A percentile compares a stretch with the other conserved stretches of the same genome.
These are phyloP conservation scores for Coelastrella sp. DNA, from an alignment of 139 green algal genomes.

Conservation along the genomic window DNA sequence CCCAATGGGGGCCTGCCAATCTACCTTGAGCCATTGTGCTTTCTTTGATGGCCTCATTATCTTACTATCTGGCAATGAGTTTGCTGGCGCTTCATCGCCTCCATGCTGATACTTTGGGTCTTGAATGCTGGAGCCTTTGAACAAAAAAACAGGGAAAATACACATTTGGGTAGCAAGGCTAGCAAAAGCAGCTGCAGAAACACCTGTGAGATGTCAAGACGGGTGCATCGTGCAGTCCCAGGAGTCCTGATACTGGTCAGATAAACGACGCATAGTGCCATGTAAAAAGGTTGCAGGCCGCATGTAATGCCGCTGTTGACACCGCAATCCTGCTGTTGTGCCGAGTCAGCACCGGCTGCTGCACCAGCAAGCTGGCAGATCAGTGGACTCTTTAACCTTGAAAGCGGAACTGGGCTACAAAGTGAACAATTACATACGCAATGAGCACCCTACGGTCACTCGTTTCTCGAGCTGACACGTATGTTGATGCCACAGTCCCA, in stretches of 20 bases:
- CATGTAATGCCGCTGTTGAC: not conserved
- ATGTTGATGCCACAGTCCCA: not conserved
- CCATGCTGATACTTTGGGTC: not conserved
- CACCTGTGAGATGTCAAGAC: not conserved
- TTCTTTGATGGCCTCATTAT: slow-evolving; percentile 26
- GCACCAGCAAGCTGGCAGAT: not conserved
- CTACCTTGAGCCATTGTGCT: slow-evolving; percentile 17
- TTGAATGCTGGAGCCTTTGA: slow-evolving; percentile 25
- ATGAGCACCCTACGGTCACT: not conserved
- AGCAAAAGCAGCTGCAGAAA: not conserved
- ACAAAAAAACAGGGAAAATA: not conserved
- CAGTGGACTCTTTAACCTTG: not conserved
- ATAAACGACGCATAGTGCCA: not conserved
- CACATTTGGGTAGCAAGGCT: not conserved
- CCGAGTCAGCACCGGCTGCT: not conserved
- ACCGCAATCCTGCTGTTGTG: not conserved
- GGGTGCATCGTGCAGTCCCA: not conserved
- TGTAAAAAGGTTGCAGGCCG: not conserved
- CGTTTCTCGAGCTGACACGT: not conserved
- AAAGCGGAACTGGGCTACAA: not conserved
- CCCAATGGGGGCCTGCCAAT: too few species aligned
- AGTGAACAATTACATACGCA: not conserved
- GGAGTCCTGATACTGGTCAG: too few species aligned
- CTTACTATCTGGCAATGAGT: slow-evolving; percentile 18
- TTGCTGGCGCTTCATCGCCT: not conserved